Conservation (phyloP, 2,329 filamentous ascomycete genomes). For the Colletotrichum liaoningense region DNA sequence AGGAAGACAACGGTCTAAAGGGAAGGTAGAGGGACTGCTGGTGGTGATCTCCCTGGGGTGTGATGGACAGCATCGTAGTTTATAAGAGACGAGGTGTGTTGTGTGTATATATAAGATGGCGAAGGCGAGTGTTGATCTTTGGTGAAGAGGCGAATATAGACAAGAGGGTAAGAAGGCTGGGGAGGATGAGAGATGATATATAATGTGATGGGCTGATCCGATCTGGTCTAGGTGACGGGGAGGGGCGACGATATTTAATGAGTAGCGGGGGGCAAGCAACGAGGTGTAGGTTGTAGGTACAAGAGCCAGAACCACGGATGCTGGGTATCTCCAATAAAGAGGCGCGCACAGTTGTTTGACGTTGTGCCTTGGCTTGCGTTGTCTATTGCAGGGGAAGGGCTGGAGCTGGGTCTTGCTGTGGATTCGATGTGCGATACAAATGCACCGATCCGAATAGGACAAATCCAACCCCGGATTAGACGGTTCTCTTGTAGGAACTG, state of each 20-base stretch:
- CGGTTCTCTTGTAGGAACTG: constrained; percentile 31
- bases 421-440: constrained; percentile 24
- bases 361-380: constrained; percentile 34
- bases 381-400: constrained; percentile 27
- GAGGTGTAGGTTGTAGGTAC: constrained; percentile 13
- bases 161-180: constrained; percentile 13
- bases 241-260: constrained; percentile 28
- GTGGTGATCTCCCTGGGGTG: constrained; percentile 34
- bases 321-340: constrained; percentile 30
- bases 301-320: constrained; percentile 12
- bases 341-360: constrained; percentile 35
- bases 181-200: constrained; percentile 33
- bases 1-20: constrained; percentile 26
- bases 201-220: constrained; percentile 27
- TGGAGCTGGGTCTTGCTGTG: constrained; percentile 26
- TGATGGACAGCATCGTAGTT: constrained; percentile 37
- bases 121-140: constrained; percentile 22
- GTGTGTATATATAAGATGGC: constrained; percentile 16
- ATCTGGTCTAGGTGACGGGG: constrained; percentile 17
- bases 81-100: background rate
- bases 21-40: constrained; percentile 34
- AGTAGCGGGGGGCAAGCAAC: constrained; percentile 14
- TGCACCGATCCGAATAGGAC: constrained; percentile 2
- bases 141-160: constrained; percentile 13
- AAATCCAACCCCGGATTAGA: constrained; percentile 32